Evolutionary conservation across 1,139 yeast genomes (phyloP).

Genomic region (Yamadazyma sp.): DNA sequence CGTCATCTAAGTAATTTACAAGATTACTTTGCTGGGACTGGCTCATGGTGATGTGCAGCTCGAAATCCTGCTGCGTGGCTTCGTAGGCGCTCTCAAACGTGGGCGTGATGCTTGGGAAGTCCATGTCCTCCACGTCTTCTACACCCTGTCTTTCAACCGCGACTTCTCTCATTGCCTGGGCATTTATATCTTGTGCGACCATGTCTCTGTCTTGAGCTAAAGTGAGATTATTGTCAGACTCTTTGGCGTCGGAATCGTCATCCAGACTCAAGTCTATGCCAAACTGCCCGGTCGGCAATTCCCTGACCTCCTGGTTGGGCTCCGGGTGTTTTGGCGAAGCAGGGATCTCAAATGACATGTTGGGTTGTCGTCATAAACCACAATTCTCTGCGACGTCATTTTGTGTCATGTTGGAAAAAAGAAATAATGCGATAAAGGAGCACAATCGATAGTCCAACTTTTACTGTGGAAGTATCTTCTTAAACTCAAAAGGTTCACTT

Average conservation of each 20-base stretch:
- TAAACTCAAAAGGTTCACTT: not conserved
- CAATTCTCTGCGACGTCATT: not conserved
- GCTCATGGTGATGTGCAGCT: slow-evolving; percentile 13
- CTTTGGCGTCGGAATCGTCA: no score
- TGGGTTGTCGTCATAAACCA: not conserved
- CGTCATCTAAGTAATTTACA: slow-evolving; percentile 59
- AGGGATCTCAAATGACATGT: slow-evolving; percentile 23
- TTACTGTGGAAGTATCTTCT: not conserved
- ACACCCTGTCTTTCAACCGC: not conserved
- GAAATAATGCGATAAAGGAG: slow-evolving; percentile 2
- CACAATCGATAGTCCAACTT: not conserved
- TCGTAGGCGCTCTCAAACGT: slow-evolving; percentile 15
- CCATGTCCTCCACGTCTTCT: slow-evolving; percentile 2
- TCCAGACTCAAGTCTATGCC: slow-evolving; percentile 45
- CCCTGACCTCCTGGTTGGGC: slow-evolving; percentile 42
- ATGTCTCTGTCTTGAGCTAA: no score
- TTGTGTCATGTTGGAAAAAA: not conserved
- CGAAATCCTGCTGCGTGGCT: slow-evolving; percentile 5
- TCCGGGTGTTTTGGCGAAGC: slow-evolving; percentile 49
- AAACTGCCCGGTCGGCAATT: slow-evolving; percentile 30
- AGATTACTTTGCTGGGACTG: slow-evolving; percentile 59
- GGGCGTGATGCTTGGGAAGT: slow-evolving; percentile 8
- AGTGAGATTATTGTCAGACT: no score
- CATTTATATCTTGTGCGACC: no score
- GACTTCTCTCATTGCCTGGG: no score